These are phyloP conservation scores for Hypoxylon lienhwacheense DNA, from an alignment of 495 filamentous ascomycete species.

Conservation along the genomic window DNA sequence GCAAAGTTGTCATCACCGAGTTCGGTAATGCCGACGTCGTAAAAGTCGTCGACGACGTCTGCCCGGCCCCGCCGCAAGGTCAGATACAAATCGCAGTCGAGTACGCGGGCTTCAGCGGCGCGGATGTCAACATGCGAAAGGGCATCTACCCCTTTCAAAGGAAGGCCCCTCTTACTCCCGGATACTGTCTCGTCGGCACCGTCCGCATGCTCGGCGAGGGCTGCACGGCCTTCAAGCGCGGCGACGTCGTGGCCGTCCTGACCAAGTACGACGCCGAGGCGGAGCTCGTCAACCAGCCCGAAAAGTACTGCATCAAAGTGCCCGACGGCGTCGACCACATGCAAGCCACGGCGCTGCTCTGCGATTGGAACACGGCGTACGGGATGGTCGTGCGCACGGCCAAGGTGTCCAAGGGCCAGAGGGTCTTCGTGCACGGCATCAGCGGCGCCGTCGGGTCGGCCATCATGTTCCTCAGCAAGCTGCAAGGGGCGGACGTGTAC, in stretches of 20 bases:
- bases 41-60: conserved; percentile 34
- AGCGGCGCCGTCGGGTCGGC: conserved; percentile 49
- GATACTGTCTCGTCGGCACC: conserved; percentile 46
- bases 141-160: conserved; percentile 46
- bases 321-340: conserved; percentile 40
- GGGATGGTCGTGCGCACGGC: conserved; percentile 45
- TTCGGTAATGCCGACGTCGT: conserved; percentile 42
- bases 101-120: conserved; percentile 47
- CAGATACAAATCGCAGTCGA: conserved; percentile 47
- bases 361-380: conserved; percentile 49
- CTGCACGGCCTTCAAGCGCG: conserved; percentile 32
- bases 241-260: conserved; percentile 43
- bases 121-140: conserved; percentile 49
- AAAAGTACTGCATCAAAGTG: conserved; percentile 44
- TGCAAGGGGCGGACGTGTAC: conserved; percentile 46
- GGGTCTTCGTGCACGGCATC: conserved; percentile 50
- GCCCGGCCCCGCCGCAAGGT: conserved; percentile 35
- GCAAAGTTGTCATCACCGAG: conserved; percentile 46
- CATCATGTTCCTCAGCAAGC: conserved; percentile 38
- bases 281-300: conserved; percentile 43
- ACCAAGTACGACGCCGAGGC: conserved; percentile 48
- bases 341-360: conserved; percentile 38
- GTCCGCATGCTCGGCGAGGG: conserved; percentile 37
- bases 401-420: conserved; percentile 42
- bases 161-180: conserved; percentile 46